These are phyloP conservation scores for Cyclostephanos tholiformis DNA, from an alignment of 108 stramenopile species.

Conservation along the genomic window DNA sequence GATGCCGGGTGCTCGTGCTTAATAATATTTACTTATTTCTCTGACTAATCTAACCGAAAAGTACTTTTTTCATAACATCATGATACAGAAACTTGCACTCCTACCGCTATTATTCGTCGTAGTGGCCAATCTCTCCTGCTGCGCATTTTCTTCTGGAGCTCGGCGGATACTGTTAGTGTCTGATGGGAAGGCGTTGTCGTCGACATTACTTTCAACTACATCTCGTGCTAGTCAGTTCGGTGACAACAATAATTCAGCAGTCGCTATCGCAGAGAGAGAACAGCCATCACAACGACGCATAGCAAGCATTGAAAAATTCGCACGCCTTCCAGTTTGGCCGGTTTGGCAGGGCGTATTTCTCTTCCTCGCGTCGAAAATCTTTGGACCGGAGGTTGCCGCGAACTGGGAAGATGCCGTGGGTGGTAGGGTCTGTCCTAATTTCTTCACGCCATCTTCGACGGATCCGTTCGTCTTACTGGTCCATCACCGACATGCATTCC, in stretches of 20 bases:
- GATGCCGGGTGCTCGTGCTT: no score
- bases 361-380: slow-evolving; percentile 57
- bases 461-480: slow-evolving; percentile 85
- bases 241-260: neutral
- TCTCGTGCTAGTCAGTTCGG: neutral
- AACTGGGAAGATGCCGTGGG: slow-evolving; percentile 62
- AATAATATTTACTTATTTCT: no score
- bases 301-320: slow-evolving; percentile 54
- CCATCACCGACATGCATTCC: slow-evolving; percentile 85
- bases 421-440: slow-evolving; percentile 83
- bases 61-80: neutral
- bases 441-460: slow-evolving; percentile 53
- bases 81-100: slow-evolving; percentile 1
- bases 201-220: neutral
- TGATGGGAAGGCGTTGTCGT: neutral
- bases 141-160: neutral
- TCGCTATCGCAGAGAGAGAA: neutral
- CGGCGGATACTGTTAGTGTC: neutral
- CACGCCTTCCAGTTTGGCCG: slow-evolving; percentile 84
- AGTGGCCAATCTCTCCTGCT: neutral
- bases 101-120: neutral
- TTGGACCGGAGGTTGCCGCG: slow-evolving; percentile 55
- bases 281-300: slow-evolving; percentile 25
- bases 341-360: slow-evolving; percentile 72
- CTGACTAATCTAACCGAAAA: no score